Base-by-base conservation (phyloP, 768 basidiomycete genomes). In the Tricholoma sp. region DNA sequence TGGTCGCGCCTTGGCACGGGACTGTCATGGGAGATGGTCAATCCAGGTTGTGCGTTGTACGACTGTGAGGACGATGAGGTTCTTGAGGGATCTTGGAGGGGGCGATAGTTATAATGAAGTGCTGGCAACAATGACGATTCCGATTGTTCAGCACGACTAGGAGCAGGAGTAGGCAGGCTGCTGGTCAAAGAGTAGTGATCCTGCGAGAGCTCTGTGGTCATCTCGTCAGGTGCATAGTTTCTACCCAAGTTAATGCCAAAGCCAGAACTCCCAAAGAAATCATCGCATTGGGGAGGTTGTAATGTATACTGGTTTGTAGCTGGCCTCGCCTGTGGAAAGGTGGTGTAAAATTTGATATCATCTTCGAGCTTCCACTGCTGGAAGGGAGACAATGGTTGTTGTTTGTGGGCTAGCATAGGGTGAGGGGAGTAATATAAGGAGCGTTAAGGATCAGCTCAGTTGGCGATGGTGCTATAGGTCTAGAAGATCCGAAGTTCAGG, bases 301-400 rank as follows among this genome's bases (percentile, higher is more conserved):
- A 52, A 51, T 18, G 50, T 56, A 51, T 65, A 65, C 24, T 62
- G 57, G 7, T 64, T 55, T 12, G 62, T 57, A 6, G 66, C 60
- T 9, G 59, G 65, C 52, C 66, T 66, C 39, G 74, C 75, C 21
- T 65, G 64, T 41, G 75, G 75, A 57, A 77, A 77, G 11, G 67
- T 69, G 11, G 67, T 63, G 58, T 73, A 78, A 59, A 78, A 79
- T 50, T 61, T 57, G 21, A 73, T 72, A 58, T 78, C 77, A 18
- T 70, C 64, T 29, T 76, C 72, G 29, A 67, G 60, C 59, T 73
- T 65, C 57, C 70, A 73, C 54, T 71, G 67, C 11, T 70, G 66
- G 60, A 73, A 75, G n/a, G 63, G 53, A 2, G 66, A 66, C 37
- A 66, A 52, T 6, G 55, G 56, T 35, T 64, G 56, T 11, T 46